A percentile compares a stretch with the other conserved stretches of the same genome.
Evolutionary conservation across 768 basidiomycete species (phyloP).

Genomic region (Cystobasidium onofrii): DNA sequence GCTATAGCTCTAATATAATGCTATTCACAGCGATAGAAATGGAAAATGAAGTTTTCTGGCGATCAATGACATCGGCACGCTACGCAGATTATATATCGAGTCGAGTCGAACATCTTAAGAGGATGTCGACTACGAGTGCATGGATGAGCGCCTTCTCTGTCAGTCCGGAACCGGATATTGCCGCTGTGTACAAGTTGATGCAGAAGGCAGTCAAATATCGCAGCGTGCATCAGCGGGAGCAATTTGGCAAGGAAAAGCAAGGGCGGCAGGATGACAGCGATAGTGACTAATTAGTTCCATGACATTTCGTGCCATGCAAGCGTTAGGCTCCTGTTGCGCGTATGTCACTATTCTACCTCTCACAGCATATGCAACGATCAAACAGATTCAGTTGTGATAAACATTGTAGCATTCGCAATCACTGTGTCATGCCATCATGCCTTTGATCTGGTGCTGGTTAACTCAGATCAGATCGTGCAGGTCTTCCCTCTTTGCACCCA

Average conservation of each 20-base stretch:
- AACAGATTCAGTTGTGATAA: too few species aligned
- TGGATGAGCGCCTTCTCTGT: background rate
- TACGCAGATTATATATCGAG: background rate
- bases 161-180: background rate
- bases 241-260: background rate
- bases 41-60: constrained; percentile 32
- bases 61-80: background rate
- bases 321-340: too few species aligned
- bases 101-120: background rate
- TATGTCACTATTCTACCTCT: too few species aligned
- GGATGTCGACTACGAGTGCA: background rate
- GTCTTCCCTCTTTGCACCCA: too few species aligned
- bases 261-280: background rate
- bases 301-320: too few species aligned
- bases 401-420: too few species aligned
- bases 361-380: too few species aligned
- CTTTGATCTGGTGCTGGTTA: too few species aligned
- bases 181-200: background rate
- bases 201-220: background rate
- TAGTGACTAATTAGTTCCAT: too few species aligned
- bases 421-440: too few species aligned
- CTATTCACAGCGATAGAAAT: constrained; percentile 26
- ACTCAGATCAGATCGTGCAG: too few species aligned
- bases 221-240: background rate
- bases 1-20: background rate